Evolutionary conservation across 768 basidiomycete species (phyloP), one percentile per base, ranked within the genome.

Genomic region (Lactarius akahatsu): DNA sequence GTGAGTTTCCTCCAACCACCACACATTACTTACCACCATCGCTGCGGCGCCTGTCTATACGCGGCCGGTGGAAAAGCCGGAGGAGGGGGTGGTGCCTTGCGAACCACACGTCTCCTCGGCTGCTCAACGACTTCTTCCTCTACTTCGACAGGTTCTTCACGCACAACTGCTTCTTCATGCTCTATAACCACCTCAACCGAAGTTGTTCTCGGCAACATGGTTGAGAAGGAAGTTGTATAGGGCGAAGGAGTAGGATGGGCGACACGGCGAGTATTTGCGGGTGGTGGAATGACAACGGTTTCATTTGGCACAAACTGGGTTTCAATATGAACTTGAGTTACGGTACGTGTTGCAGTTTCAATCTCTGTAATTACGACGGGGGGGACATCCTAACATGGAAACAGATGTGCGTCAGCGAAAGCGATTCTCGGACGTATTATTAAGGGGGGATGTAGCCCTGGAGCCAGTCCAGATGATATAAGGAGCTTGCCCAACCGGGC

Each of bases 241-340:
- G 82, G 82, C 72, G 89, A 86, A 7, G 91, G 91, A 34, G 85
- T 83, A 26, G 91, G 91, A 71, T 83, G 82, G 34, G 89, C 85
- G 66, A 86, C 91, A 71, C 84, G 82, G 68, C 90, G 90, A 59
- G 90, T 92, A 74, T 85, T 89, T 73, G 90, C 87, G 68, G 91
- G 91, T 32, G 89, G 84, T 56, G 89, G 90, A 69, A 89, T 83
- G 61, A 85, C 85, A 72, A 89, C 83, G 69, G 86, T 86, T 62
- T 72, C 69, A 36, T 74, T 73, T 23, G 74, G 73, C 59, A 72
- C 61, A 13, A 73, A 71, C 57, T 73, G 68, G 59, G 76, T 77
- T 71, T 78, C 71, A 60, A 75, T 76, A 57, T 76, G 74, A 50
- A 77, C 78, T 75, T 79, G 74, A 16, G 77, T 78, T 76, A 87